Percentiles rank a stretch among this genome's conserved stretches.
phyloP scores from a whole-genome alignment of 305 asterid species.

The Withania somnifera region DNA sequence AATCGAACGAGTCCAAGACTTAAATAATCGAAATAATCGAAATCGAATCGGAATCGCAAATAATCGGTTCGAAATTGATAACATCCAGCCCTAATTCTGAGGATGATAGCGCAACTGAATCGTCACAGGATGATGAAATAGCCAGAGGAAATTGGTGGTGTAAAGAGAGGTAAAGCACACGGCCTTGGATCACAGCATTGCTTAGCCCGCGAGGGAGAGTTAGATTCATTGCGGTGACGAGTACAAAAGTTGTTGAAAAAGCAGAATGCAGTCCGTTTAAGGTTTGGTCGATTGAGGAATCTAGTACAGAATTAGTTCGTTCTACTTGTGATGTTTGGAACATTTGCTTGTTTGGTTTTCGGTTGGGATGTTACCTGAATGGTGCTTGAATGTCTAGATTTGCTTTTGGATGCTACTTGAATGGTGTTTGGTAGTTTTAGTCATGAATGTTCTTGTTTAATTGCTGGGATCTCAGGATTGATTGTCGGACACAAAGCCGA shows the following conservation, averaged over 20 bases:
- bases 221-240: not conserved
- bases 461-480: not conserved
- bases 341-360: not conserved
- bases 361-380: not conserved
- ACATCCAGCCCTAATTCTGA: no score
- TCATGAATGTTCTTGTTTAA: not conserved
- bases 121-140: not conserved
- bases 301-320: not conserved
- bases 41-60: no score
- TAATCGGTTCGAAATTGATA: no score
- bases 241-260: not conserved
- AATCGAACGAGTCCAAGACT: no score
- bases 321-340: not conserved
- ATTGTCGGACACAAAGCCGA: not conserved
- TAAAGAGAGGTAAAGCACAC: not conserved
- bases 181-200: not conserved
- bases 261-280: not conserved
- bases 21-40: no score
- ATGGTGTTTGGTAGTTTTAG: not conserved
- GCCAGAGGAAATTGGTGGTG: not conserved
- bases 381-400: not conserved
- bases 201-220: not conserved
- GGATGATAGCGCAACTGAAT: not conserved
- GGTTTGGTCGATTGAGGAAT: not conserved
- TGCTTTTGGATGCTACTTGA: not conserved